Evolutionary conservation across 2,329 filamentous ascomycete species (phyloP).

Genomic region (Aureobasidium vineae): DNA sequence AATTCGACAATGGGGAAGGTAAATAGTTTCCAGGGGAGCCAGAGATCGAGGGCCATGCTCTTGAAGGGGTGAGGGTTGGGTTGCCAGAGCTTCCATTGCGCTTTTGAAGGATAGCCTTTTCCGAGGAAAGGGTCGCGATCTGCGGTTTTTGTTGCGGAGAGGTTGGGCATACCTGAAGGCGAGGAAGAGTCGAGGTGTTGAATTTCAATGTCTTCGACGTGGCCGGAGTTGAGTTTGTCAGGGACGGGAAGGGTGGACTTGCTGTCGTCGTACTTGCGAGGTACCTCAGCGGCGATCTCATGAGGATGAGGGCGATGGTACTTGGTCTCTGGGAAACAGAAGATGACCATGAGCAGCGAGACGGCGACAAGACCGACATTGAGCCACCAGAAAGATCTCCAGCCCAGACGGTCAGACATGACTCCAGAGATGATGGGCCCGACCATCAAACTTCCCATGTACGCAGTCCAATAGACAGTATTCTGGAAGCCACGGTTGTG

Average conservation of each 20-base stretch:
- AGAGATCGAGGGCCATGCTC: conserved; percentile 55
- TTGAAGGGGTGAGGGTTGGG: conserved; percentile 48
- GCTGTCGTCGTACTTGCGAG: background rate
- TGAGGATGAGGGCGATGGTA: conserved; percentile 51
- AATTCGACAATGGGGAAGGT: conserved; percentile 63
- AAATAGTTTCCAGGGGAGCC: conserved; percentile 62
- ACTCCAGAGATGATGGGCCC: conserved; percentile 59
- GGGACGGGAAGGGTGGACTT: conserved; percentile 22
- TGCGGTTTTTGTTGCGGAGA: conserved; percentile 40
- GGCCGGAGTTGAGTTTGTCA: conserved; percentile 20
- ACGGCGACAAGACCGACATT: conserved; percentile 57
- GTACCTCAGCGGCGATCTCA: conserved; percentile 30
- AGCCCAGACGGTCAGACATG: conserved; percentile 59
- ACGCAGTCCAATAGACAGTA: conserved; percentile 60
- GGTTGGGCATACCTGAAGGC: conserved; percentile 30
- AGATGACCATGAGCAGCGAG: conserved; percentile 53
- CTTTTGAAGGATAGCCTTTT: conserved; percentile 54
- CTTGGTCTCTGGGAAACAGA: conserved; percentile 63
- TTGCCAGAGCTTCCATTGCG: conserved; percentile 57
- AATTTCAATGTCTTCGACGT: conserved; percentile 29
- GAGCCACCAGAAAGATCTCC: conserved; percentile 66
- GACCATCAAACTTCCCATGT: conserved; percentile 63
- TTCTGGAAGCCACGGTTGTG: conserved; percentile 64
- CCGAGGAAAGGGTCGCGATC: conserved; percentile 56
- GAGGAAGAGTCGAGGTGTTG: conserved; percentile 32